A percentile compares a stretch with the other conserved stretches of the same genome.
phyloP scores from a whole-genome alignment of 768 basidiomycete species.

The Ephemerocybe angulata region DNA sequence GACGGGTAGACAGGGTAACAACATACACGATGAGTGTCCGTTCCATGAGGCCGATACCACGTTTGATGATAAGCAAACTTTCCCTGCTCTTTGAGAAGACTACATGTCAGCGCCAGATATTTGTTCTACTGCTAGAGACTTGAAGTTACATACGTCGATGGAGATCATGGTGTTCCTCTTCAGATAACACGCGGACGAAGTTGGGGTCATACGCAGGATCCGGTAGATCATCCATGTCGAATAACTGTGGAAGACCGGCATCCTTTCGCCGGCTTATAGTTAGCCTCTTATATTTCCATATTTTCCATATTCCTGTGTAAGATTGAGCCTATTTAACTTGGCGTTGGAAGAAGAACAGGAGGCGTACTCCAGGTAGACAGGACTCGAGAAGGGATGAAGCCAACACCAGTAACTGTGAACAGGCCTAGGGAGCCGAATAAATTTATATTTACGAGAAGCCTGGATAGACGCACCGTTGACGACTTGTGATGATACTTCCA shows the following conservation, averaged over 20 bases:
- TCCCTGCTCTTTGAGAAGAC: constrained; percentile 55
- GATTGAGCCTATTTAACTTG: not conserved
- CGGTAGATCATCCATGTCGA: constrained; percentile 75
- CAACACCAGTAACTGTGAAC: constrained; percentile 78
- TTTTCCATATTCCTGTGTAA: constrained; percentile 60
- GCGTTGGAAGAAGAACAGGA: not conserved
- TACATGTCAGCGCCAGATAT: constrained; percentile 2
- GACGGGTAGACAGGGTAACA: not conserved
- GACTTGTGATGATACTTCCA: constrained; percentile 74
- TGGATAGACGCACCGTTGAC: constrained; percentile 52
- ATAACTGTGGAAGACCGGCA: constrained; percentile 64
- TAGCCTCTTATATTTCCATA: constrained; percentile 68
- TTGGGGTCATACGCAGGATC: constrained; percentile 71
- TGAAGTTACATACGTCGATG: constrained; percentile 51
- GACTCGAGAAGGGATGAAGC: constrained; percentile 71
- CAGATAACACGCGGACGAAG: constrained; percentile 67
- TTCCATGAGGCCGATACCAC: constrained; percentile 86
- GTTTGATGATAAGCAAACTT: constrained; percentile 71
- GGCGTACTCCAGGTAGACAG: constrained; percentile 71
- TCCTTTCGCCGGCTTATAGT: constrained; percentile 56
- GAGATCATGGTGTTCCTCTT: constrained; percentile 59
- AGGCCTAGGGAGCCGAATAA: constrained; percentile 41
- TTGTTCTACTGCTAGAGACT: not conserved
- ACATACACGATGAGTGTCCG: constrained; percentile 69
- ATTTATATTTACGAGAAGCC: not conserved